Evolutionary conservation across 441 rosid species (phyloP).

Genomic region (Pelargonium exstipulatum): DNA sequence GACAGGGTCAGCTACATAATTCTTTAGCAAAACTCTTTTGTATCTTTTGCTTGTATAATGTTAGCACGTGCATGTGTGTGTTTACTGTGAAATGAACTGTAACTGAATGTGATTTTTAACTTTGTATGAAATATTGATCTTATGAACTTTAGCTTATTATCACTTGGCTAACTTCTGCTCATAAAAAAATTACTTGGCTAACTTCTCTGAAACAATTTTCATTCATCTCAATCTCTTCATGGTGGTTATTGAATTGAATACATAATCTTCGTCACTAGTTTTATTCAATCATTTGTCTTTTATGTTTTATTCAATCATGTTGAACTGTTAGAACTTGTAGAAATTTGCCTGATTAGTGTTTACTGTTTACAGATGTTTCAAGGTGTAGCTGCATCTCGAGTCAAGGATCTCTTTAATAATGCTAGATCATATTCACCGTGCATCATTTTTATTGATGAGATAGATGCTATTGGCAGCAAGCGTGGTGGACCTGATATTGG

Average conservation of each 20-base stretch:
- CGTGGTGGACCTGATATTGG: constrained; percentile 98
- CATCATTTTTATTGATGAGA: constrained; percentile 92
- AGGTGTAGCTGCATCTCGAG: constrained; percentile 99
- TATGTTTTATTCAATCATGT: constrained; percentile 1
- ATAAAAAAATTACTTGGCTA: background rate
- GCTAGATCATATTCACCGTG: constrained; percentile 94
- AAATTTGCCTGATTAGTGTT: constrained; percentile 21
- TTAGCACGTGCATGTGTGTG: background rate
- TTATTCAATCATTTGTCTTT: background rate
- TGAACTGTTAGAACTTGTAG: constrained; percentile 1
- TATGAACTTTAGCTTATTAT: background rate
- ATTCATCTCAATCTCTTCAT: background rate
- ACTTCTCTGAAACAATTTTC: background rate
- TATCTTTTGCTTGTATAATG: no score
- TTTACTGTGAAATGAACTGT: background rate
- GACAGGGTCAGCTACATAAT: no score
- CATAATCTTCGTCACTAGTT: background rate
- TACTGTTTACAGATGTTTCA: constrained; percentile 73
- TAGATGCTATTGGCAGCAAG: constrained; percentile 97
- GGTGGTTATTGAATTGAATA: background rate
- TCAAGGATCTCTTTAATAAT: constrained; percentile 87
- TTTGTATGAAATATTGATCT: background rate
- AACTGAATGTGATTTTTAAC: background rate
- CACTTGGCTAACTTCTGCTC: background rate
- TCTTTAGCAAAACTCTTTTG: no score